Evolutionary conservation across 1,284 basidiomycete genomes (phyloP).

Genomic region (Sanguinoderma infundibulare): DNA sequence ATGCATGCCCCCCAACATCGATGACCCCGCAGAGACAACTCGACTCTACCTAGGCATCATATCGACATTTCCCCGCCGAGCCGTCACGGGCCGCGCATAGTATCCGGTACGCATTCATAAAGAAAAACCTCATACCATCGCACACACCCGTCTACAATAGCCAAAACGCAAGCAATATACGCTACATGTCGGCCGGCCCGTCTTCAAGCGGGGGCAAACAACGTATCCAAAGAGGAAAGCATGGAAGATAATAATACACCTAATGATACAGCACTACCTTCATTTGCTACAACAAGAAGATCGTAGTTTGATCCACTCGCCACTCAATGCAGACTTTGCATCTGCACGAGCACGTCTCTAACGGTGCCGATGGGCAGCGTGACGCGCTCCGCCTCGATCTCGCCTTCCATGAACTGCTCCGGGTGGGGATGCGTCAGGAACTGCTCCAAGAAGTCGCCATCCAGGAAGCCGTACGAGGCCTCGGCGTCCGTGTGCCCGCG

Average conservation of each 20-base stretch:
- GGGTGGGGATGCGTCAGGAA: slow-evolving; percentile 53
- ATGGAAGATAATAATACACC: background rate
- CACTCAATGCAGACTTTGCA: slow-evolving; percentile 68
- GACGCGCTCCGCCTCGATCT: slow-evolving; percentile 57
- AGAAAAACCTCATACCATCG: too few species aligned
- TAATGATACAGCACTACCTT: background rate
- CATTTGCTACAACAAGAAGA: background rate
- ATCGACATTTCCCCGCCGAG: too few species aligned
- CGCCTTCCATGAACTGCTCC: slow-evolving; percentile 54
- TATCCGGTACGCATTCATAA: too few species aligned
- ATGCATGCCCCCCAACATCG: too few species aligned
- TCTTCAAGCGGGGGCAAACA: too few species aligned
- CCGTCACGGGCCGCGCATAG: too few species aligned
- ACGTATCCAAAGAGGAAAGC: too few species aligned
- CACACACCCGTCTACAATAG: too few species aligned
- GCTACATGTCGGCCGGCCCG: too few species aligned
- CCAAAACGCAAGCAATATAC: too few species aligned
- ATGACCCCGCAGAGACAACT: too few species aligned
- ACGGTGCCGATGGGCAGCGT: slow-evolving; percentile 48
- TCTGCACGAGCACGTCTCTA: slow-evolving; percentile 56
- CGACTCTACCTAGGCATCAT: too few species aligned
- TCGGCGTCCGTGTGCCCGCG: slow-evolving; percentile 62
- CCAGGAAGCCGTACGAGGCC: slow-evolving; percentile 78
- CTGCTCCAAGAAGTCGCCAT: slow-evolving; percentile 86
- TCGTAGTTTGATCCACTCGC: background rate